Conservation (phyloP, 306 rosid species). For the Canavalia ensiformis region DNA sequence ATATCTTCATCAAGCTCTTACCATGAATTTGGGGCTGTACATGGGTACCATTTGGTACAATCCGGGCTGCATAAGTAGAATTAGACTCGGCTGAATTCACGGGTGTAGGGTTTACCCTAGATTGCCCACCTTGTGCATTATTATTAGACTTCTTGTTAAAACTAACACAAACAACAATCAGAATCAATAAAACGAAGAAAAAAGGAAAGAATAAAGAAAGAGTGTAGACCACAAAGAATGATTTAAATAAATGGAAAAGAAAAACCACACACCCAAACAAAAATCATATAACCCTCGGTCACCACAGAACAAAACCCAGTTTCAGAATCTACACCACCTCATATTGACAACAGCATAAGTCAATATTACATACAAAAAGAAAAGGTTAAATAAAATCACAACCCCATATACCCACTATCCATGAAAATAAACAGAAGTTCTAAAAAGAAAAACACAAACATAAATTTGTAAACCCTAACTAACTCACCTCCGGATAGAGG, state of each 20-base stretch:
- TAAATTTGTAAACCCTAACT: conserved; percentile 40
- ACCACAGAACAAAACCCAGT: conserved; percentile 4
- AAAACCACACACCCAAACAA: not conserved
- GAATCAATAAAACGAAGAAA: conserved; percentile 25
- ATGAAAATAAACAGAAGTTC: not conserved
- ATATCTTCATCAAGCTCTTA: conserved; percentile 47
- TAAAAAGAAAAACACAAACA: not conserved
- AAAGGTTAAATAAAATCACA: not conserved
- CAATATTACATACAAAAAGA: not conserved
- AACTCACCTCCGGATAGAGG: conserved; percentile 71
- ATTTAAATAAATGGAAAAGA: not conserved
- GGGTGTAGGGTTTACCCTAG: conserved; percentile 68
- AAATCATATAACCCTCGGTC: not conserved
- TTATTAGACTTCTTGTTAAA: conserved; percentile 70
- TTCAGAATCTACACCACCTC: conserved; percentile 18
- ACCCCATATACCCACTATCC: conserved; percentile 26
- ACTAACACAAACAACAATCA: conserved; percentile 60
- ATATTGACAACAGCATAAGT: not conserved
- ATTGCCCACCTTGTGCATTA: conserved; percentile 93
- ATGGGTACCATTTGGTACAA: conserved; percentile 73
- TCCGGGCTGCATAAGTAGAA: conserved; percentile 61
- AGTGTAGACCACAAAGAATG: not conserved
- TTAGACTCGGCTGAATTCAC: conserved; percentile 66
- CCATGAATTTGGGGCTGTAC: conserved; percentile 69
- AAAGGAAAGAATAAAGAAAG: not conserved